These are phyloP conservation scores for Candida tibetensis DNA, from an alignment of 805 yeast genomes.

Conservation along the genomic window DNA sequence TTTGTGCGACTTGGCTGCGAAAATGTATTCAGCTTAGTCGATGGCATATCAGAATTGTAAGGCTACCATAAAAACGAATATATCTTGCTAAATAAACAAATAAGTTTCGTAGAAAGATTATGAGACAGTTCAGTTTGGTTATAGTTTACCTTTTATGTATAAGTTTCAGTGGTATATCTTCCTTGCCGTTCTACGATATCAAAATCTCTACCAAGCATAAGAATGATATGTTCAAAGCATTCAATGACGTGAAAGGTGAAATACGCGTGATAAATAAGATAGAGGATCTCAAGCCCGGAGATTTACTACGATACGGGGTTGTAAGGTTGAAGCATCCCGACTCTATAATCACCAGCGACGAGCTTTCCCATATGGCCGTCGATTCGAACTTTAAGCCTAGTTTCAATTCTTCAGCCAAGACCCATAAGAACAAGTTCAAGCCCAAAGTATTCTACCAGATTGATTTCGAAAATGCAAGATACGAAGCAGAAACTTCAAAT, in stretches of 20 bases:
- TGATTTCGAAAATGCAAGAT: constrained; percentile 1
- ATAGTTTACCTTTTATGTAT: no score
- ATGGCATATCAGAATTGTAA: no score
- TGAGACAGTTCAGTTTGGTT: no score
- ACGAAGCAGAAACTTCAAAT: background rate
- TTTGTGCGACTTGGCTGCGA: no score
- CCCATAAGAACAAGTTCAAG: background rate
- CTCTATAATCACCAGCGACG: constrained; percentile 6
- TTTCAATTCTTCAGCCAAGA: background rate
- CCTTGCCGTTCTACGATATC: constrained; percentile 27
- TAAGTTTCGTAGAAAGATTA: no score
- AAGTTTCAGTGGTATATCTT: no score
- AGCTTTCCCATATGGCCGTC: constrained; percentile 4
- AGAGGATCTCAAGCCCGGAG: constrained; percentile 29
- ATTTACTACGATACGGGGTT: constrained; percentile 36
- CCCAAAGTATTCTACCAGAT: background rate
- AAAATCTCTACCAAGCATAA: constrained; percentile 51
- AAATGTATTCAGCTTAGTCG: no score
- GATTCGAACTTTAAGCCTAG: constrained; percentile 1
- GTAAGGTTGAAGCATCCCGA: constrained; percentile 1
- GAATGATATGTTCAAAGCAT: constrained; percentile 55
- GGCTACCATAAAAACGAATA: no score
- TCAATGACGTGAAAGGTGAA: constrained; percentile 41
- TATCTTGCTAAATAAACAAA: no score
- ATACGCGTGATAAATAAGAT: constrained; percentile 1